These are phyloP conservation scores for Blumeria hordei DNA, from an alignment of 2,329 filamentous ascomycete species.

Conservation along the genomic window DNA sequence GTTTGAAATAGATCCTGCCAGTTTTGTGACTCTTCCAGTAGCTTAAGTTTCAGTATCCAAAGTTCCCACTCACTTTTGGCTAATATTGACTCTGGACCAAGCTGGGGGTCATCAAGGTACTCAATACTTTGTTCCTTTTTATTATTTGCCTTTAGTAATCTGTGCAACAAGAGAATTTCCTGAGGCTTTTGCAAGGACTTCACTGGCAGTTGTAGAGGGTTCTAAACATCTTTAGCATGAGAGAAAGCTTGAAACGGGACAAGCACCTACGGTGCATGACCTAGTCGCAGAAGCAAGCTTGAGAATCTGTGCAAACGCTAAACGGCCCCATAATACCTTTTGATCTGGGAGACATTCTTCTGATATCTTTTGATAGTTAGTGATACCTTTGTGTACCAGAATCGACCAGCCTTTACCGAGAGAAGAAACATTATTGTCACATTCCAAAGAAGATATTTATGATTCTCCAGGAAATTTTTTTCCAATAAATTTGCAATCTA, in stretches of 20 bases:
- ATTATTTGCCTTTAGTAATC: slow-evolving; percentile 9
- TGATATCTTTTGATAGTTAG: slow-evolving; percentile 8
- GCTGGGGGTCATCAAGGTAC: slow-evolving; percentile 11
- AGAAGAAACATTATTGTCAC: slow-evolving; percentile 13
- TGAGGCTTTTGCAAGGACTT: slow-evolving; percentile 15
- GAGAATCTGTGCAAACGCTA: slow-evolving; percentile 12
- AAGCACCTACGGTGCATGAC: slow-evolving; percentile 9
- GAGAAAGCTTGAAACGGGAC: too few species aligned
- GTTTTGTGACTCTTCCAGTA: slow-evolving; percentile 8
- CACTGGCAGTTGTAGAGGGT: slow-evolving; percentile 9
- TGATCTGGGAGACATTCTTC: slow-evolving; percentile 8
- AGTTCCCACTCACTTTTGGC: slow-evolving; percentile 16
- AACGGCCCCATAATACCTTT: slow-evolving; percentile 11
- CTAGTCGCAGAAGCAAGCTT: slow-evolving; percentile 14
- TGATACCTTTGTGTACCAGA: not conserved
- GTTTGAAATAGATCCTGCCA: slow-evolving; percentile 13
- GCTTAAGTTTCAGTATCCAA: slow-evolving; percentile 12
- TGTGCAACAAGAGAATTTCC: slow-evolving; percentile 14
- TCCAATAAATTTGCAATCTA: slow-evolving; percentile 15
- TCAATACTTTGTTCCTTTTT: slow-evolving; percentile 10
- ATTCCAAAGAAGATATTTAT: slow-evolving; percentile 15
- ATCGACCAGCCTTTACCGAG: slow-evolving; percentile 8
- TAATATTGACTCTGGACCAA: slow-evolving; percentile 14
- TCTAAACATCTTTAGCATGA: slow-evolving; percentile 4
- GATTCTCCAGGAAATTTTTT: slow-evolving; percentile 14